Conservation (phyloP, 805 yeast genomes). For the Suhomyces pyralidae region DNA sequence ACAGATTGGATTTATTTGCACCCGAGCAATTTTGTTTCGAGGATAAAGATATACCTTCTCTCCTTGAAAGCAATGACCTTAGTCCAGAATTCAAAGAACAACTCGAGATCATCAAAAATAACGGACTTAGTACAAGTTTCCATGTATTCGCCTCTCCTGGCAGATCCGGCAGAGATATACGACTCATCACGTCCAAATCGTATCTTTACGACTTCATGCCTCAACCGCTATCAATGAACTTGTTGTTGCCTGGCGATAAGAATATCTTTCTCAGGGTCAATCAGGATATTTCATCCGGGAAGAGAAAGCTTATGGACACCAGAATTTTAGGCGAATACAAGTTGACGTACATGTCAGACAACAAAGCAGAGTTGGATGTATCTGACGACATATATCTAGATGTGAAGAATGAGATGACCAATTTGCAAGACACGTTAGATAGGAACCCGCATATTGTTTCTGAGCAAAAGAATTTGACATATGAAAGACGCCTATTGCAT, state of each 20-base stretch:
- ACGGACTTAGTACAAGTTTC: slow-evolving; percentile 28
- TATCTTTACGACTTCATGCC: slow-evolving; percentile 43
- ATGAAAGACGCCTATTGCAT: slow-evolving; percentile 12
- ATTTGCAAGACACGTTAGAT: slow-evolving; percentile 3
- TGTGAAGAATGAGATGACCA: slow-evolving; percentile 12
- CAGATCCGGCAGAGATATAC: slow-evolving; percentile 24
- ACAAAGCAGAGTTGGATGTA: not conserved
- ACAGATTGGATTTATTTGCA: slow-evolving; percentile 10
- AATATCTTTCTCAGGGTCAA: slow-evolving; percentile 14
- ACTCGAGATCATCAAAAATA: slow-evolving; percentile 5
- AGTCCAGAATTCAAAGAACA: slow-evolving; percentile 1
- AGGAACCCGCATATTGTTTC: not conserved
- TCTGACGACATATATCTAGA: slow-evolving; percentile 11
- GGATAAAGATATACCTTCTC: slow-evolving; percentile 19
- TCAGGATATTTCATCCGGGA: slow-evolving; percentile 11
- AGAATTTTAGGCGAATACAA: slow-evolving; percentile 7
- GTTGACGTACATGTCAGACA: not conserved
- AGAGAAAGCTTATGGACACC: slow-evolving; percentile 8
- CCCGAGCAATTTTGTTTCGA: slow-evolving; percentile 22
- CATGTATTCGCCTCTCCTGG: slow-evolving; percentile 36
- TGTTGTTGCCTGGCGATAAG: slow-evolving; percentile 23
- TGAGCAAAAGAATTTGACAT: not conserved
- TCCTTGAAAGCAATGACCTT: not conserved
- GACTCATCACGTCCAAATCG: slow-evolving; percentile 34
- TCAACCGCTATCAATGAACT: slow-evolving; percentile 31